Base-by-base conservation (phyloP, 1,139 yeast genomes). In the Yamadazyma pseudoaaseri region DNA sequence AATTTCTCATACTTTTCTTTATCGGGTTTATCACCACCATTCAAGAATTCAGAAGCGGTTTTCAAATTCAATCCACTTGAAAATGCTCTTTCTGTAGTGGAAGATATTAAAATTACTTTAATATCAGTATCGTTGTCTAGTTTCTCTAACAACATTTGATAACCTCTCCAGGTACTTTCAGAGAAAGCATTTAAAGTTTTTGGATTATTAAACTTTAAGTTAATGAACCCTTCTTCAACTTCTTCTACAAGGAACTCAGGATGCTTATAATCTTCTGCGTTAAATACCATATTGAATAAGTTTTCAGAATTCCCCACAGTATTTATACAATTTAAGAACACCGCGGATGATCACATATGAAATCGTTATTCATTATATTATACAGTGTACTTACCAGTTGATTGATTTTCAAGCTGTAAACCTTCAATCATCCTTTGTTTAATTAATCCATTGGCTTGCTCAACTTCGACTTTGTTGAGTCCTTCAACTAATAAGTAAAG, bases 401-500 rank as follows among this genome's bases (percentile, higher is more conserved):
- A 56, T 37, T 49, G 54, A n/a, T 51, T 52, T 10, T 71, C 79
- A 23, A 64, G 68, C 35, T 72, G 71, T 30, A 82, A 62, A 2
- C 86, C 92, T 36, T 73, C 77, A 8, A 81, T 65, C 51, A 86
- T 77, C 26, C 73, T 62, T 22, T 73, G 73, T 35, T 82, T 76
- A 29, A 89, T 65, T 42, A 82, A 60, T 16, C 66, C 71, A 42
- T 84, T 82, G 2, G 96, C 95, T 25, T 76, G 70, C 15, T 67
- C 61, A 1, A 90, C 87, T 5, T 82, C 71, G 11, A 63, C 59
- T 37, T 81, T 84, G 4, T 81, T 76, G 16, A 76, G 73, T 2
- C 94, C 92, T 55, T 92, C 97, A 23, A 92, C 79, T 29, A 86
- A 65, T 27, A 92, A 61, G 48, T 84, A 86, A 36, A 92, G 64